Evolutionary conservation across 495 filamentous ascomycete genomes (phyloP), one percentile per base, ranked within the genome.

Genomic region (Eremomyces bilateralis): DNA sequence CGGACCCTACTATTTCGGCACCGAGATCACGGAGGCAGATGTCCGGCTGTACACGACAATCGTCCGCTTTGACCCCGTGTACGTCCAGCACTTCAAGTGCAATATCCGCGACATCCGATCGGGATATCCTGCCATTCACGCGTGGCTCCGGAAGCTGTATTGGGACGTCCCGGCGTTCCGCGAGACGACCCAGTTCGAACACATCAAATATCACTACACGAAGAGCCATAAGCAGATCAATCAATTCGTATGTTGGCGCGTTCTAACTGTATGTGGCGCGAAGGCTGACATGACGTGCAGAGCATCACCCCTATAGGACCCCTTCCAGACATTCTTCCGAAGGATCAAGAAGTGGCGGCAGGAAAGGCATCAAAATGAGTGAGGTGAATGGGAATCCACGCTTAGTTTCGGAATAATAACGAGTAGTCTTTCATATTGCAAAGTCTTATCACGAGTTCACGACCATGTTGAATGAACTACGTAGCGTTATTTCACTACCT

Each of bases 51-150:
- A 69, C 59, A 78, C 80, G 2, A 91, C 82, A 3, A 73, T 91
- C 31, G 56, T 85, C 37, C 68, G 82, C 21, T 92, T 92, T 56
- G 82, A 92, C 45, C 62, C 69, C 10, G 79, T 88, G 27, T 92
- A 92, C 45, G 80, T 90, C 3, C 80, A 88, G 62, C 80, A 90
- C 53, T 93, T 93, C 62, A 91, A 91, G 60, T 83, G 76, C 49
- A 93, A 93, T 50, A 52, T 91, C 25, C 63, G 72, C 4, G 80
- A 80, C 55, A 90, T 93, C 37, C 57, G 83, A 2, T 69, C 66
- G 16, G 81, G 79, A 4, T 85, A 71, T 46, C 76, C 76, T 18
- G 54, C 59, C 35, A 54, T 80, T 29, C 73, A 81, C 43, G 57
- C 54, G 31, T 81, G 76, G 76, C 41, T 80, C 37, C 55, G 74